These are phyloP conservation scores for Candida tallmaniae DNA, from an alignment of 805 yeast species.

Conservation along the genomic window DNA sequence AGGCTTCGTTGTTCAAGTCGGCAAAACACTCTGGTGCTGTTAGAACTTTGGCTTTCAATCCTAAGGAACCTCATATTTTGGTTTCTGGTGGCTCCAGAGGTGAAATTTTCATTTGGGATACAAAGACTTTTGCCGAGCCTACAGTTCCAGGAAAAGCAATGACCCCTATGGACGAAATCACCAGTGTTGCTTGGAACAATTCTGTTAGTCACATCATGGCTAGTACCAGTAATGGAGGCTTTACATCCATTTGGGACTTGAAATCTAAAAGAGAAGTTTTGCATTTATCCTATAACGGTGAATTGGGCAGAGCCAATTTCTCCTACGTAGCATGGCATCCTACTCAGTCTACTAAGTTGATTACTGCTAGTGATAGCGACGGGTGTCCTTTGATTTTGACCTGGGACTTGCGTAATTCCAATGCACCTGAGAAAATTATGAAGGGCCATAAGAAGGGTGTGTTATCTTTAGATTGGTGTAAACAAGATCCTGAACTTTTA, in stretches of 20 bases:
- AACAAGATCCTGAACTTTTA: slow-evolving; percentile 69
- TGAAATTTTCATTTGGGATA: slow-evolving; percentile 88
- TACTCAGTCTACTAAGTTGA: slow-evolving; percentile 72
- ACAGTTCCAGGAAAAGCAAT: slow-evolving; percentile 71
- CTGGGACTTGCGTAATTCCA: slow-evolving; percentile 94
- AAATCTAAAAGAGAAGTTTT: slow-evolving; percentile 84
- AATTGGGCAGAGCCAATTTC: slow-evolving; percentile 55
- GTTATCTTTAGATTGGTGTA: slow-evolving; percentile 90
- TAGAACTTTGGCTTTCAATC: slow-evolving; percentile 71
- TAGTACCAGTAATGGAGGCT: slow-evolving; percentile 78
- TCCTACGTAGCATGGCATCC: slow-evolving; percentile 96
- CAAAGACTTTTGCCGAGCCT: slow-evolving; percentile 54
- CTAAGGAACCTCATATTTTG: slow-evolving; percentile 62
- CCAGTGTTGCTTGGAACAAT: slow-evolving; percentile 86
- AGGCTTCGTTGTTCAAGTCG: slow-evolving; percentile 47
- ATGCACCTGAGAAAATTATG: slow-evolving; percentile 77
- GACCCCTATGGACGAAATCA: slow-evolving; percentile 76
- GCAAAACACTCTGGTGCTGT: slow-evolving; percentile 65
- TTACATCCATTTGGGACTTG: slow-evolving; percentile 91
- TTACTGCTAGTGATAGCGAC: slow-evolving; percentile 85
- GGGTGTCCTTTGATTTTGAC: slow-evolving; percentile 72
- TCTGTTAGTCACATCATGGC: slow-evolving; percentile 83
- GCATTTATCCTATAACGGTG: slow-evolving; percentile 69
- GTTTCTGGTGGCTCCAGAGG: slow-evolving; percentile 90
- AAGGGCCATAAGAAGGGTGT: slow-evolving; percentile 86